Conservation (phyloP, 2,329 filamentous ascomycete species). For the Fusarium secorum region DNA sequence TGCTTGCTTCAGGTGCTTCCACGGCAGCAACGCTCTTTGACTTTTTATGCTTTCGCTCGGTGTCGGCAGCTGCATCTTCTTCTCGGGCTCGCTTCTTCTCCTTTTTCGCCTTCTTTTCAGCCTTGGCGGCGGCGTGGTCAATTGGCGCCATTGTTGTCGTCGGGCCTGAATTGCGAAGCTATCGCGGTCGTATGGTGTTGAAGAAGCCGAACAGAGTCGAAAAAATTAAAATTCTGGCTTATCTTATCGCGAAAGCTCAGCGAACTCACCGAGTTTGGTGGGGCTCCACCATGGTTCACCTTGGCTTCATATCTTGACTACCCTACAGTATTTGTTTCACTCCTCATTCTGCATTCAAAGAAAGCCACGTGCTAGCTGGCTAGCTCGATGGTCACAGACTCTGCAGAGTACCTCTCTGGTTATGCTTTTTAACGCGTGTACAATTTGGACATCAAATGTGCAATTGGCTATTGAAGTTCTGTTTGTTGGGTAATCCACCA, state of each 20-base stretch:
- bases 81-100: constrained; percentile 57
- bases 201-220: constrained; percentile 20
- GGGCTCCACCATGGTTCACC: neutral
- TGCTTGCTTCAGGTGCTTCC: constrained; percentile 36
- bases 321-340: neutral
- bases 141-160: constrained; percentile 47
- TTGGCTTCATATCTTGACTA: neutral
- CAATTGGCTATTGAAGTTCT: neutral
- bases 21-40: constrained; percentile 55
- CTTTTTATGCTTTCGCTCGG: constrained; percentile 59
- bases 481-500: neutral
- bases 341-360: neutral
- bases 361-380: too few species aligned
- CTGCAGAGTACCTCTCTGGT: fast-evolving
- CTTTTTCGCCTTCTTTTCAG: constrained; percentile 53
- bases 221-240: constrained; percentile 36
- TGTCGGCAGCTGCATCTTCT: constrained; percentile 50
- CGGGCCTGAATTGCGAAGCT: constrained; percentile 21
- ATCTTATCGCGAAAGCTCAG: constrained; percentile 30
- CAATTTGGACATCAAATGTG: neutral
- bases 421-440: fast-evolving
- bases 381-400: too few species aligned
- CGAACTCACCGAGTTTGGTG: constrained; percentile 29
- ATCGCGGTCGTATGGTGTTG: constrained; percentile 13
- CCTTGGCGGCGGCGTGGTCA: constrained; percentile 43